Base-by-base conservation (phyloP, 257 asterid genomes). In the Cynanchum wilfordii region DNA sequence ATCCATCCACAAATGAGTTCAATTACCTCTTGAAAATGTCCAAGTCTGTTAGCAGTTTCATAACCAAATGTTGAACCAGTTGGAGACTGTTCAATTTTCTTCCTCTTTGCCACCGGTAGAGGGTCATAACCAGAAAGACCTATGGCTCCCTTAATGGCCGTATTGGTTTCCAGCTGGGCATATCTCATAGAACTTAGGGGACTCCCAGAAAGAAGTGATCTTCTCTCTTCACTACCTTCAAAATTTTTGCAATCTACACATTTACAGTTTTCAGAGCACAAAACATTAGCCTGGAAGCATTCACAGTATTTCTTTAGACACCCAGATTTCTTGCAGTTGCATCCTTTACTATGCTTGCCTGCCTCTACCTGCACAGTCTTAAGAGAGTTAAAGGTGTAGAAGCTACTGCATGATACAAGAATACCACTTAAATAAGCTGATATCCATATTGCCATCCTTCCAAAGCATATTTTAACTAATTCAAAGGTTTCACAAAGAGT, bases 301-400 rank as follows among this genome's bases (percentile, higher is more conserved):
- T 90, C 96, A 33, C 97, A 90, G 76, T 90, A 90, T 84, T 81
- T 87, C 92, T 90, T 90, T 50, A 87, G 96, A 66, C 96, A 90
- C 29, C 88, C 89, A 13, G 95, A 81, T 72, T 87, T 88, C 76
- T 88, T 90, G 79, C 96, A 87, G 68, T 88, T 77, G 84, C 97
- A 90, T 68, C 97, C 97, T 78, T 79, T 90, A 74, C 81, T 80
- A 76, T 90, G 91, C 42, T 81, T 81, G 38, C 67, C 45, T n/a
- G 52, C 66, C 73, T 80, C 90, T 5, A 75, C 91, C 97, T 89
- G 81, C 59, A 78, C n/a, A 42, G 75, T 76, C 47, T 10, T 36
- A 20, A 38, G 24, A 67, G 45, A 42, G 52, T 47, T 52, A 66
- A 55, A 57, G 51, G 36, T 3, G 27, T 47, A 33, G 8, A 67